Base-by-base conservation (phyloP, 768 basidiomycete genomes). In the Leccinum imitatum region DNA sequence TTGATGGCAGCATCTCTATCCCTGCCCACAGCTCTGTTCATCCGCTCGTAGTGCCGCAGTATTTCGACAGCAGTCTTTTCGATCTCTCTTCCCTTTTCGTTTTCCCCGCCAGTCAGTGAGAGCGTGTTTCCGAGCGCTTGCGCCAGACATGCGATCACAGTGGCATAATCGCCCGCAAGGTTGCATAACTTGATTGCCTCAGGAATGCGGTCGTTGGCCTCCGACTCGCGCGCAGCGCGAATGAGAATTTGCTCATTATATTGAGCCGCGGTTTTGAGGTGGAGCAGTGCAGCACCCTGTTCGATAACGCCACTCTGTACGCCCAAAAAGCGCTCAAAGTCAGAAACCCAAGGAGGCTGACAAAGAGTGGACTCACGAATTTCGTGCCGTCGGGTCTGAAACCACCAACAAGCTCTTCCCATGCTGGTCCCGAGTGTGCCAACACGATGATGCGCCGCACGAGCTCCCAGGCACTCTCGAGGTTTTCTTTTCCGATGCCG, bases 161-260 rank as follows among this genome's bases (percentile, higher is more conserved):
- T 93, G 14, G 83, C 76, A 71, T 95, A 94, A 63, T 95, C 91
- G 35, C 92, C 91, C 1, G 96, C 95, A 39, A 98, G 85, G 75
- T 98, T 95, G 77, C 94, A 98, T 44, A 99, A 78, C 71, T 95
- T 93, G 77, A 98, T 94, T 3, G 95, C 94, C 71, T 98, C 94
- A 2, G 88, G 82, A 41, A 91, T 81, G 31, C 91, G 89, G 67
- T 93, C 87, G 67, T 94, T 94, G 56, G 89, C 83, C 68, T 93
- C 87, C 2, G 90, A 89, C 63, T 91, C 82, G 31, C 82, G 82
- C 0, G 96, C 96, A 0, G 95, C 93, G 6, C 85, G 84, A 60
- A 89, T 77, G 53, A 98, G 88, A 58, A 99, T 91, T 23, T 90
- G 80, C 25, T 87, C 86, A 59, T 94, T 87, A 77, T 90, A 95